phyloP scores from a whole-genome alignment of 148 eudicot species.

The Diospyros lotus region DNA sequence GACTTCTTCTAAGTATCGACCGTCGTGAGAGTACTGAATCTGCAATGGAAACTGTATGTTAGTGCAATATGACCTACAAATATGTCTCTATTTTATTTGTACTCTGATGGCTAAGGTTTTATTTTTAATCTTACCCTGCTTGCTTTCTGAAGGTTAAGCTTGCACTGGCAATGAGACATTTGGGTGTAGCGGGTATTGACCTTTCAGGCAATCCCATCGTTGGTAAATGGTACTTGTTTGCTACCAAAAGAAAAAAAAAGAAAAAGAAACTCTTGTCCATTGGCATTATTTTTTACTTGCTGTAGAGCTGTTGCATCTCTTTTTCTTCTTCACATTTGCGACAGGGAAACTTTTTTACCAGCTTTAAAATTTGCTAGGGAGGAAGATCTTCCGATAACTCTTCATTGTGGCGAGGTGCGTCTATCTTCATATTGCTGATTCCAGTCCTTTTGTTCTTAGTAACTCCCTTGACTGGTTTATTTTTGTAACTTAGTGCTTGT shows the following conservation, averaged over 20 bases:
- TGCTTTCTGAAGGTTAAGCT: slow-evolving; percentile 55
- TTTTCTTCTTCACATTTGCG: slow-evolving; percentile 12
- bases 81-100: neutral
- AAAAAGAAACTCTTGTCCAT: neutral
- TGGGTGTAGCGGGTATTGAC: slow-evolving; percentile 87
- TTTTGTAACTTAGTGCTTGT: slow-evolving; percentile 47
- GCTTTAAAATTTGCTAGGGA: slow-evolving; percentile 80
- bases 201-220: slow-evolving; percentile 85
- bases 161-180: slow-evolving; percentile 68
- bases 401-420: slow-evolving; percentile 94
- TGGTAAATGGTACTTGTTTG: slow-evolving; percentile 75
- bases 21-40: slow-evolving; percentile 75
- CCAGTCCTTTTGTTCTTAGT: slow-evolving; percentile 9
- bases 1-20: slow-evolving; percentile 92
- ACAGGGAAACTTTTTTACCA: slow-evolving; percentile 77
- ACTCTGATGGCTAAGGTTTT: neutral
- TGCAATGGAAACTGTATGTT: slow-evolving; percentile 94
- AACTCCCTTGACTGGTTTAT: slow-evolving; percentile 29
- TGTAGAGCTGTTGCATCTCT: slow-evolving; percentile 9
- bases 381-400: slow-evolving; percentile 70
- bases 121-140: neutral
- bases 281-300: slow-evolving; percentile 5
- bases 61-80: neutral
- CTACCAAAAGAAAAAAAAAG: neutral
- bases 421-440: slow-evolving; percentile 7